A percentile compares a stretch with the other conserved stretches of the same genome.
These are phyloP conservation scores for Astrothelium macrocarpum DNA, from an alignment of 495 filamentous ascomycete genomes.

Conservation along the genomic window DNA sequence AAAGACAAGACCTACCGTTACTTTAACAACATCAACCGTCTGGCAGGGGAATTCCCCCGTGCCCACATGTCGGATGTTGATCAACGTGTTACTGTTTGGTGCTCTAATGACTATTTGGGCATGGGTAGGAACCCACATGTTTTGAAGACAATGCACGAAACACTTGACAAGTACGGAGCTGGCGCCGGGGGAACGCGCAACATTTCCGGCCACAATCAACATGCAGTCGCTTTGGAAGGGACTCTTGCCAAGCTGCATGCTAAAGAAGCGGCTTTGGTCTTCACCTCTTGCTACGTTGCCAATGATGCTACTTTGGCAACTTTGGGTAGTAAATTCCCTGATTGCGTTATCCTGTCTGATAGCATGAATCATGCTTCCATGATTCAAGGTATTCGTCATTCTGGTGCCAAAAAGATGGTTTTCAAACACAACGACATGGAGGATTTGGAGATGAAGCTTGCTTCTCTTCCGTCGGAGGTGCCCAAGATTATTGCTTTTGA, in stretches of 20 bases:
- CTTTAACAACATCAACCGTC: conserved; percentile 99
- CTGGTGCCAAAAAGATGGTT: conserved; percentile 89
- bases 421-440: conserved; percentile 95
- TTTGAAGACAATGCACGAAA: conserved; percentile 84
- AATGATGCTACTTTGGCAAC: conserved; percentile 97
- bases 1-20: conserved; percentile 99
- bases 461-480: conserved; percentile 67
- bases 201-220: conserved; percentile 94
- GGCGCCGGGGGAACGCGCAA: conserved; percentile 94
- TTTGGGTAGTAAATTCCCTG: conserved; percentile 86
- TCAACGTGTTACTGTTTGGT: conserved; percentile 95
- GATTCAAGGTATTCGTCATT: conserved; percentile 98
- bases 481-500: conserved; percentile 99
- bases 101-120: conserved; percentile 96
- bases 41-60: conserved; percentile 91
- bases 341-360: conserved; percentile 93
- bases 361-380: conserved; percentile 96
- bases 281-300: conserved; percentile 94
- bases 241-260: conserved; percentile 81
- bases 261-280: conserved; percentile 88
- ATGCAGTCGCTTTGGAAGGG: conserved; percentile 75
- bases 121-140: conserved; percentile 92
- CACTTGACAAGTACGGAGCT: conserved; percentile 87
- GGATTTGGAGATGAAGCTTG: conserved; percentile 85
- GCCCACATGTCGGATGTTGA: conserved; percentile 80